phyloP scores from a whole-genome alignment of 306 rosid species.

The Inga oerstediana region DNA sequence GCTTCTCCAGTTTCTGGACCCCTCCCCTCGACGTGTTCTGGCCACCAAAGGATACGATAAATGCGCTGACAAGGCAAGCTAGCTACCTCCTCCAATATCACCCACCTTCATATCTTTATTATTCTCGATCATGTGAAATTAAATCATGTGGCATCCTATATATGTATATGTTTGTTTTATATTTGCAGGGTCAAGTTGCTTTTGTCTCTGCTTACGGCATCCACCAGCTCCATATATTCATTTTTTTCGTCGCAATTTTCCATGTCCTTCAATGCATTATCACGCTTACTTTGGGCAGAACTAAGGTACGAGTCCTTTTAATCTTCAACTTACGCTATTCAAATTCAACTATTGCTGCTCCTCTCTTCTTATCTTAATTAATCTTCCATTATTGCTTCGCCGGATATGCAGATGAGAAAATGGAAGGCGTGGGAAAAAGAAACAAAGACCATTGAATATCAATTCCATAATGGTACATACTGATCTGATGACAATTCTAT shows the following conservation, averaged over 20 bases:
- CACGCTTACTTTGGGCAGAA: slow-evolving; percentile 69
- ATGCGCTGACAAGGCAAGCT: slow-evolving; percentile 44
- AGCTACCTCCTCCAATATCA: background rate
- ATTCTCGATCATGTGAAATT: background rate
- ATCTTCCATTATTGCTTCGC: slow-evolving; percentile 21
- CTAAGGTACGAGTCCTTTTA: slow-evolving; percentile 47
- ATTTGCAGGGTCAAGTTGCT: slow-evolving; percentile 66
- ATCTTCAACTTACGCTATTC: background rate
- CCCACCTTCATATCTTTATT: background rate
- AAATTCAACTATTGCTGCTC: background rate
- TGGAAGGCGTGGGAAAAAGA: slow-evolving; percentile 89
- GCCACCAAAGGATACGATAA: slow-evolving; percentile 45
- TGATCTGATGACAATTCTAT: background rate
- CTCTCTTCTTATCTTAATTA: background rate
- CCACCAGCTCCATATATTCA: slow-evolving; percentile 91
- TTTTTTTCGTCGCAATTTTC: slow-evolving; percentile 68
- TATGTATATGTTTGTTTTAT: background rate
- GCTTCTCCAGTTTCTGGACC: slow-evolving; percentile 40
- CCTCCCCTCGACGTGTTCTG: slow-evolving; percentile 41
- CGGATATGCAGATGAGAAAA: slow-evolving; percentile 63
- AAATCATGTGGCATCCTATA: background rate
- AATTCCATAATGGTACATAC: slow-evolving; percentile 46
- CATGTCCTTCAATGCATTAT: slow-evolving; percentile 74
- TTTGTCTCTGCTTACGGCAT: slow-evolving; percentile 82
- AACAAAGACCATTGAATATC: slow-evolving; percentile 63